Percentiles rank a stretch among this genome's conserved stretches.
phyloP scores from a whole-genome alignment of 495 filamentous ascomycete species.

The Talaromyces proteolyticus region DNA sequence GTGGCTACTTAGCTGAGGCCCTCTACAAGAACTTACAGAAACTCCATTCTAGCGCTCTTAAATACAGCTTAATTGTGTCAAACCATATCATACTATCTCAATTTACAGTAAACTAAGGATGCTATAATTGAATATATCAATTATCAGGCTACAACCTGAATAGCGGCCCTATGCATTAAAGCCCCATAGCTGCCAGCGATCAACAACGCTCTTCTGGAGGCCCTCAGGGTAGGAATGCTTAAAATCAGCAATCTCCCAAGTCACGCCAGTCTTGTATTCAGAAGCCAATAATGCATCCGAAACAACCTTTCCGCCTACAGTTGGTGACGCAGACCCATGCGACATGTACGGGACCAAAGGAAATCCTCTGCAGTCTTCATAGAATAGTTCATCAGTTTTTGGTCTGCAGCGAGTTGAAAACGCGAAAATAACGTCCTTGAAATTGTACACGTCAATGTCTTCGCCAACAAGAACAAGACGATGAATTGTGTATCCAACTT shows the following conservation, averaged over 20 bases:
- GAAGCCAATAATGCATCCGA: slow-evolving; percentile 12
- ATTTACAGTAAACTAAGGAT: too few relatives aligned
- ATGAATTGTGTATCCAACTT: slow-evolving; percentile 19
- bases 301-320: slow-evolving; percentile 10
- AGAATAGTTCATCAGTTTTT: slow-evolving; percentile 18
- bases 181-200: too few relatives aligned
- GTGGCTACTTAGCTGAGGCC: too few relatives aligned
- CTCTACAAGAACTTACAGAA: too few relatives aligned
- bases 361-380: slow-evolving; percentile 18
- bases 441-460: slow-evolving; percentile 19
- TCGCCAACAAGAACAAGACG: slow-evolving; percentile 21
- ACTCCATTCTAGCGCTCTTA: too few relatives aligned
- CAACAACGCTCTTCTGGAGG: slow-evolving; percentile 7
- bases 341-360: slow-evolving; percentile 24
- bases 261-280: slow-evolving; percentile 11
- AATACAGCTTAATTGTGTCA: too few relatives aligned
- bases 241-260: slow-evolving; percentile 13
- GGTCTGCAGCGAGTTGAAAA: slow-evolving; percentile 24
- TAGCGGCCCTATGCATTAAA: too few relatives aligned
- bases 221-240: slow-evolving; percentile 12
- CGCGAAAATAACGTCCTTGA: slow-evolving; percentile 25
- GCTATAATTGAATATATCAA: too few relatives aligned
- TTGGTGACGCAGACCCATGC: slow-evolving; percentile 9
- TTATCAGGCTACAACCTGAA: too few relatives aligned
- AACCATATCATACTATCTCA: too few relatives aligned